Conservation (phyloP, 306 rosid species). For the Fragaria iinumae region DNA sequence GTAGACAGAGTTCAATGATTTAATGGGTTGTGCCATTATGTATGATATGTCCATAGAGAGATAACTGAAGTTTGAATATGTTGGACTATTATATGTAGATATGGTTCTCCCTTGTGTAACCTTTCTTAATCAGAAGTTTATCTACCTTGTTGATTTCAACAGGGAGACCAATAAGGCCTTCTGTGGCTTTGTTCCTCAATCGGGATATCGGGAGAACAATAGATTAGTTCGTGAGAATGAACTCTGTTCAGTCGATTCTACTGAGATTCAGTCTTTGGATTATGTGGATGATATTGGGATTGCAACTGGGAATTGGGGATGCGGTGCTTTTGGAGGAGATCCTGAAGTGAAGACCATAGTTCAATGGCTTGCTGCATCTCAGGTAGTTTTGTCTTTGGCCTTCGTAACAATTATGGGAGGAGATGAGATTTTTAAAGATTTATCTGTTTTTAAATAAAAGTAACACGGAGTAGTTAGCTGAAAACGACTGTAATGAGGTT, state of each 20-base stretch:
- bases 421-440: not conserved
- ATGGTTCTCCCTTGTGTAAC: not conserved
- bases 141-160: conserved; percentile 34
- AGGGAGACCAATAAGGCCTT: conserved; percentile 92
- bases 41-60: not conserved
- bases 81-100: not conserved
- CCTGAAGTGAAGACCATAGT: conserved; percentile 79
- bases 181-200: conserved; percentile 69
- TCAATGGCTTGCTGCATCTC: conserved; percentile 98
- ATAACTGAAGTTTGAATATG: not conserved
- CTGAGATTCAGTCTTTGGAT: conserved; percentile 26
- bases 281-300: conserved; percentile 49
- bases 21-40: not conserved
- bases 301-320: conserved; percentile 97
- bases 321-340: conserved; percentile 97
- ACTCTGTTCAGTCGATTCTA: conserved; percentile 27
- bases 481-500: conserved; percentile 14
- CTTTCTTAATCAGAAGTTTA: conserved; percentile 11
- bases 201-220: conserved; percentile 37
- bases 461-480: not conserved
- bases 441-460: not conserved
- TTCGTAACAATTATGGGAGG: conserved; percentile 1
- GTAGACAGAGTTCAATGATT: not conserved
- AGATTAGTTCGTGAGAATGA: conserved; percentile 41
- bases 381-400: conserved; percentile 47